These are phyloP conservation scores for Nicotiana paniculata DNA, from an alignment of 257 asterid species.

Conservation along the genomic window DNA sequence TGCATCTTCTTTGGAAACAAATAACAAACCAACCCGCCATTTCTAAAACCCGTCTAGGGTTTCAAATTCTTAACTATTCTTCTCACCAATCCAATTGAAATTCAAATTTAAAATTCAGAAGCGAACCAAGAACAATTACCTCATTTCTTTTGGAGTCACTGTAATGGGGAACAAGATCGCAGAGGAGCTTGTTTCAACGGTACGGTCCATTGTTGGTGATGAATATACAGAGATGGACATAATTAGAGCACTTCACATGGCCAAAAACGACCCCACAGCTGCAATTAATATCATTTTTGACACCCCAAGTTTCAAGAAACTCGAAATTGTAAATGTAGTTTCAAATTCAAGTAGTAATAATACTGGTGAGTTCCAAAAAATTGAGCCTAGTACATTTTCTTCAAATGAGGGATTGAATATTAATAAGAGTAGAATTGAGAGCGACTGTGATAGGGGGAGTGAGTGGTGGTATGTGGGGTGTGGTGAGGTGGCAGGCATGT, in stretches of 20 bases:
- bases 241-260: constrained; percentile 91
- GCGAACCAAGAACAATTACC: background rate
- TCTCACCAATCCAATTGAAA: no score
- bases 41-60: no score
- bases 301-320: constrained; percentile 48
- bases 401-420: constrained; percentile 12
- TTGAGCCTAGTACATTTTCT: constrained; percentile 6
- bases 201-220: constrained; percentile 72
- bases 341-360: constrained; percentile 4
- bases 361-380: background rate
- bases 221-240: constrained; percentile 78
- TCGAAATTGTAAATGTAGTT: constrained; percentile 18
- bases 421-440: constrained; percentile 3
- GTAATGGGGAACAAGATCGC: constrained; percentile 60
- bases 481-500: constrained; percentile 65
- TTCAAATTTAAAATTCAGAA: background rate
- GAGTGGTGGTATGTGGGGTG: constrained; percentile 90
- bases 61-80: no score
- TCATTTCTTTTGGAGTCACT: background rate
- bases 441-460: constrained; percentile 22
- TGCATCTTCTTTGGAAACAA: no score
- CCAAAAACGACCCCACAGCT: constrained; percentile 80
- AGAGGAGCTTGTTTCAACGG: constrained; percentile 62
- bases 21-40: no score
- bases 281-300: constrained; percentile 88